Conservation (phyloP, 2,329 filamentous ascomycete genomes). For the Malbranchea cinnamomea region DNA sequence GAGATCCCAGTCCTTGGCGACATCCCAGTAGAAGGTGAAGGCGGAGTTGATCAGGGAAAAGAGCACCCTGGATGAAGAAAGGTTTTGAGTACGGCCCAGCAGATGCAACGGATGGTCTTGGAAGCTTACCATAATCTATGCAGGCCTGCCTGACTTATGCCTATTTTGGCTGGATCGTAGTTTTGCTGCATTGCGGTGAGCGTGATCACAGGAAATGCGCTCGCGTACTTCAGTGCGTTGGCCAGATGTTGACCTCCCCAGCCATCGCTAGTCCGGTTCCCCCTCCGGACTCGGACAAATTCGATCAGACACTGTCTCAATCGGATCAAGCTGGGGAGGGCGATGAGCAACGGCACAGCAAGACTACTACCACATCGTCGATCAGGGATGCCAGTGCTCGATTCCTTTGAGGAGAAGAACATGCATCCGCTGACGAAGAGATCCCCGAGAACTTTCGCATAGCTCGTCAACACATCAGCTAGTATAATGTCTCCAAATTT, state of each 20-base stretch:
- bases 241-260: constrained; percentile 80
- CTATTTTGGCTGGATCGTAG: constrained; percentile 36
- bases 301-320: constrained; percentile 86
- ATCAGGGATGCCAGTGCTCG: constrained; percentile 67
- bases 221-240: constrained; percentile 91
- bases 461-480: constrained; percentile 87
- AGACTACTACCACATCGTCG: constrained; percentile 65
- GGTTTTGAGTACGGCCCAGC: neutral
- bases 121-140: constrained; percentile 38
- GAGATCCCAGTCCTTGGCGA: constrained; percentile 92
- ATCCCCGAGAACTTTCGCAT: constrained; percentile 82
- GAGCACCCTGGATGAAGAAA: constrained; percentile 41
- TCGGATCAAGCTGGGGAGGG: constrained; percentile 69
- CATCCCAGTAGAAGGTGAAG: constrained; percentile 98
- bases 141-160: constrained; percentile 40
- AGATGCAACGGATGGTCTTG: neutral
- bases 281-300: constrained; percentile 53
- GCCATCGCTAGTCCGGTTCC: constrained; percentile 33
- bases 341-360: constrained; percentile 71
- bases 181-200: constrained; percentile 60
- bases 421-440: constrained; percentile 82
- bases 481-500: constrained; percentile 92
- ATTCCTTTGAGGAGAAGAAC: constrained; percentile 59
- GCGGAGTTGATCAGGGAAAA: constrained; percentile 69
- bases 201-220: constrained; percentile 80